Base-by-base conservation (phyloP, 2,329 filamentous ascomycete genomes). In the Claviceps africana region DNA sequence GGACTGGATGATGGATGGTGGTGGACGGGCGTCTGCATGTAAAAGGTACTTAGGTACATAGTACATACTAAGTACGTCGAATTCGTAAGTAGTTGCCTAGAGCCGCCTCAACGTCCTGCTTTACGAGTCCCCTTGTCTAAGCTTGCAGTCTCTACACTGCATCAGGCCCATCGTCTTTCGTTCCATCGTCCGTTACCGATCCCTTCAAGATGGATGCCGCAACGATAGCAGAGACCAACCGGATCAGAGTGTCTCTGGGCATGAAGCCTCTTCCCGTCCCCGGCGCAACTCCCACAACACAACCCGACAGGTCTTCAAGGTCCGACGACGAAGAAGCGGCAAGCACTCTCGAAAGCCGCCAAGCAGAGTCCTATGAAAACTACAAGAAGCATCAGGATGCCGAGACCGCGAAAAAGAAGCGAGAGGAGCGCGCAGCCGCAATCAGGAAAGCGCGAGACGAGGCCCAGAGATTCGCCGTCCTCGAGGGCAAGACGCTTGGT, bases 191-290 rank as follows among this genome's bases (percentile, higher is more conserved):
- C 30, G n/a, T 21, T 19, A 8, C 21, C 25, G 15, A 35, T 2
- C 22, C n/a, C n/a, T 13, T 8, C 50, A 55, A 48, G 45, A 81
- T 81, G 73, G 80, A 83, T 66, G 74, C 82, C 60, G 80, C 87
- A 45, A 84, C 86, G 30, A 90, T 97, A 64, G 87, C 94, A 69
- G 89, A 96, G 76, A 88, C 88, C 58, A 97, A 97, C 72, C 86
- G 90, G 64, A 85, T 96, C 63, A 88, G 91, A 62, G 76, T 84
- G 61, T 88, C 88, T 48, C 81, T 96, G 72, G 91, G 91, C 63
- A 82, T 96, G 74, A 88, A 91, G 64, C 90, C 89, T 28, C 73
- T 97, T 62, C 88, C 89, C 25, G 86, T 94, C 11, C 86, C 90
- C 28, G 87, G 87, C 58, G 76, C 75, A 54, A 75, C 59, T 39